These are phyloP conservation scores for Tarenaya hassleriana DNA, from an alignment of 345 rosid genomes.

Conservation along the genomic window DNA sequence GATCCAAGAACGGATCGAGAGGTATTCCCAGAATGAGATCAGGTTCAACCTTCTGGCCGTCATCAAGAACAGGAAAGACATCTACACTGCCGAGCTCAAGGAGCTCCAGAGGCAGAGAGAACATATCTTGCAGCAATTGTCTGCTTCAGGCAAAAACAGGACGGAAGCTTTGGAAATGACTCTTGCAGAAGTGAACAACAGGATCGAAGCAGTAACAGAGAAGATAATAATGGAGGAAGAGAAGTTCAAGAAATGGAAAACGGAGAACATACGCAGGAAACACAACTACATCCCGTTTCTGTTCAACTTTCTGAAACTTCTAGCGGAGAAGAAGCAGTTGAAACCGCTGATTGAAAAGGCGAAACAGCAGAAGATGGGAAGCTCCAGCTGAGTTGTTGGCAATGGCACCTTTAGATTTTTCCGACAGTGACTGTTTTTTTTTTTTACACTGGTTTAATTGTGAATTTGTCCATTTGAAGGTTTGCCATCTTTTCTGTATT, in stretches of 20 bases:
- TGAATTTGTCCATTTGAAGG: too few relatives aligned
- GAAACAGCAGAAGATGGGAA: slow-evolving; percentile 78
- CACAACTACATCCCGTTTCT: slow-evolving; percentile 95
- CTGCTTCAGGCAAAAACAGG: slow-evolving; percentile 39
- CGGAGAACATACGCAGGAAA: slow-evolving; percentile 87
- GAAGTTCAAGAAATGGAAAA: slow-evolving; percentile 93
- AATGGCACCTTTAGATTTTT: too few relatives aligned
- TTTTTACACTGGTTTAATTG: background rate
- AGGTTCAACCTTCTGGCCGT: slow-evolving; percentile 96
- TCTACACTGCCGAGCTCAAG: slow-evolving; percentile 76
- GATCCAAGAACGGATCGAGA: slow-evolving; percentile 89
- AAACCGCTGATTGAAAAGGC: slow-evolving; percentile 97
- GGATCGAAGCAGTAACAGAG: slow-evolving; percentile 71
- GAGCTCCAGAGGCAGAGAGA: slow-evolving; percentile 85
- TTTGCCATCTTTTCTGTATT: too few relatives aligned
- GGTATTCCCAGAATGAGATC: slow-evolving; percentile 85
- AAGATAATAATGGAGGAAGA: slow-evolving; percentile 94
- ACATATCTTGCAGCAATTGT: slow-evolving; percentile 62
- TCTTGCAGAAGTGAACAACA: slow-evolving; percentile 60
- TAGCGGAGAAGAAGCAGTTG: slow-evolving; percentile 98
- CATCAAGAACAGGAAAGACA: slow-evolving; percentile 79
- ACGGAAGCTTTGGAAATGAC: slow-evolving; percentile 51
- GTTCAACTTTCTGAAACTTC: slow-evolving; percentile 93
- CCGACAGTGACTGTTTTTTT: too few relatives aligned
- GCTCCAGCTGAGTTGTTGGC: slow-evolving; percentile 47